Conservation (phyloP, 345 rosid species). For the Arabis hirsuta region DNA sequence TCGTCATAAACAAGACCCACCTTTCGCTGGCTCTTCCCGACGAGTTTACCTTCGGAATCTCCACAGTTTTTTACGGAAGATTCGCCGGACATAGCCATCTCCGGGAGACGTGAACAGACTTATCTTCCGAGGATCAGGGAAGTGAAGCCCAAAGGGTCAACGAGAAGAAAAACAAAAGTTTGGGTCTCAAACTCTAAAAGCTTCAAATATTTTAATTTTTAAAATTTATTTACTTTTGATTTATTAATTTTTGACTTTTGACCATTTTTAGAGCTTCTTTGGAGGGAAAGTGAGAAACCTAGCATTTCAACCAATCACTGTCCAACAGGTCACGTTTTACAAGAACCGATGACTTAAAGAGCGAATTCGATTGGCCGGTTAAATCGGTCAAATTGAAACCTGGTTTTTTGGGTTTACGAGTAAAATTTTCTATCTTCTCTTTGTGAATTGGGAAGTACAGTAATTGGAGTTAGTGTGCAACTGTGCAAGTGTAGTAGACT, state of each 20-base stretch:
- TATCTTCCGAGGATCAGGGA: constrained; percentile 20
- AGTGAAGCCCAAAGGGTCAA: background rate
- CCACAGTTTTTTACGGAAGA: background rate
- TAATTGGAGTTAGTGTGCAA: no score
- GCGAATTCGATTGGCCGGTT: background rate
- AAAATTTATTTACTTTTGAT: background rate
- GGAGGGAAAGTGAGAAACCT: constrained; percentile 29
- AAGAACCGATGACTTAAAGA: no score
- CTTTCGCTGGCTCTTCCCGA: constrained; percentile 40
- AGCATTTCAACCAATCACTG: background rate
- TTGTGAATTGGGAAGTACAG: no score
- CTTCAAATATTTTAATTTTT: background rate
- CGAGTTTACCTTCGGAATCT: background rate
- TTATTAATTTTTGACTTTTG: background rate
- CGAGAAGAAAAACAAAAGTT: background rate
- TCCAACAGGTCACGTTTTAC: background rate
- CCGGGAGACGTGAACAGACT: background rate
- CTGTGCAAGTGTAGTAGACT: no score
- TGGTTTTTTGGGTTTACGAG: no score
- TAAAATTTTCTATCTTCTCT: no score
- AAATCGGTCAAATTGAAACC: background rate
- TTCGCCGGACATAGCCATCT: constrained; percentile 5
- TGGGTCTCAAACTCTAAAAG: no score
- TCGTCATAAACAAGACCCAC: constrained; percentile 82
- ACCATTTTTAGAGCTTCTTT: background rate